Base-by-base conservation (phyloP, 2,329 filamentous ascomycete species). In the Penicillium crustosum region DNA sequence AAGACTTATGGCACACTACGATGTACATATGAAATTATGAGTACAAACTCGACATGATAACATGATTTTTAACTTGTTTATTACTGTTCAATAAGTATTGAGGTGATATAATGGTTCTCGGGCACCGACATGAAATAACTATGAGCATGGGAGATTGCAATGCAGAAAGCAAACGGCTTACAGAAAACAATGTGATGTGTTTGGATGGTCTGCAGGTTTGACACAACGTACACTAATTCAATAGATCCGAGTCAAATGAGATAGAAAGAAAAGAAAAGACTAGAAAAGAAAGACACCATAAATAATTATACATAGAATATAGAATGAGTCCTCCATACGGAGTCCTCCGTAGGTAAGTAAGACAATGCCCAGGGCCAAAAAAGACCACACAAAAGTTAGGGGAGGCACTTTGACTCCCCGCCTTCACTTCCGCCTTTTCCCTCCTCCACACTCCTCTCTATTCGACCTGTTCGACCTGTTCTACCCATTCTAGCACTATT, bases 371-470 rank as follows among this genome's bases (percentile, higher is more conserved):
- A 43, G 25, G 31, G 31, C 45, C 45, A 48, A 48, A 48, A 55
- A 48, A 50, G 47, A 41, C 53, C 61, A 61, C 60, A 66, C 64
- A 63, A 61, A 63, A 49, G 54, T 57, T 58, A 57, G 57, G 55
- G 53, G 61, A 53, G 53, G 57, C 50, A 68, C 64, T 65, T 66
- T 62, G 62, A 50, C 69, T 73, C 71, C 68, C 72, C 70, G 70
- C 68, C 69, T 73, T 71, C 69, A 71, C 66, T 64, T 66, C 70
- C 65, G 67, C 45, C 45, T 50, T 42, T 55, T 50, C 53, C 53
- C 53, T 41, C 53, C 53, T 55, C 48, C 53, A 55, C 53, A 64
- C 69, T 66, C 63, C 66, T 64, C 66, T 64, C 65, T 60, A 61
- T 57, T 63, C 60, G 60, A 55, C 53, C 57, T 48, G 45, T 19